phyloP scores from a whole-genome alignment of 306 rosid species.

The Malus asiatica region DNA sequence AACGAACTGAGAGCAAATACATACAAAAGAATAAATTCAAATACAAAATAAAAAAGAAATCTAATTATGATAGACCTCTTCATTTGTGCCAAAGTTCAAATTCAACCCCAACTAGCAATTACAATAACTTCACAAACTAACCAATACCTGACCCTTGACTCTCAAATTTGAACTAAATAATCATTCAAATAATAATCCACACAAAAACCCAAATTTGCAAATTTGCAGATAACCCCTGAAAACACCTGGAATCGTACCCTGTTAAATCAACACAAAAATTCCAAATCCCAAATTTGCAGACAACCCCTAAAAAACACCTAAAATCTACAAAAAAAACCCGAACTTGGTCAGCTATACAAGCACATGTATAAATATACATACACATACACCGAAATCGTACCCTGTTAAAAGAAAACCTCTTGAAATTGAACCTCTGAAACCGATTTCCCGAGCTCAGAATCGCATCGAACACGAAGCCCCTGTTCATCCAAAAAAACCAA shows the following conservation, averaged over 20 bases:
- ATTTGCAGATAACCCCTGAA: background rate
- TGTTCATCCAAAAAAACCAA: background rate
- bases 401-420: conserved; percentile 23
- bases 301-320: background rate
- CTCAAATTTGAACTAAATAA: background rate
- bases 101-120: background rate
- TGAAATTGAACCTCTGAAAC: conserved; percentile 33
- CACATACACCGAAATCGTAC: conserved; percentile 9
- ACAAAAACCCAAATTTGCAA: background rate
- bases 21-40: background rate
- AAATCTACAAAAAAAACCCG: background rate
- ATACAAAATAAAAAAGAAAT: background rate
- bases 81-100: background rate
- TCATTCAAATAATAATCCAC: background rate
- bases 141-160: background rate
- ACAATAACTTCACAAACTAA: background rate
- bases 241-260: background rate
- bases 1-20: background rate
- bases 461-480: conserved; percentile 44
- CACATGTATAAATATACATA: background rate
- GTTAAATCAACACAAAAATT: no score
- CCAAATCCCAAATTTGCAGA: no score
- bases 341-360: background rate
- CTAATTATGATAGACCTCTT: background rate
- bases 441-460: conserved; percentile 50